Conservation (phyloP, 495 filamentous ascomycete species). For the Neurospora africana region DNA sequence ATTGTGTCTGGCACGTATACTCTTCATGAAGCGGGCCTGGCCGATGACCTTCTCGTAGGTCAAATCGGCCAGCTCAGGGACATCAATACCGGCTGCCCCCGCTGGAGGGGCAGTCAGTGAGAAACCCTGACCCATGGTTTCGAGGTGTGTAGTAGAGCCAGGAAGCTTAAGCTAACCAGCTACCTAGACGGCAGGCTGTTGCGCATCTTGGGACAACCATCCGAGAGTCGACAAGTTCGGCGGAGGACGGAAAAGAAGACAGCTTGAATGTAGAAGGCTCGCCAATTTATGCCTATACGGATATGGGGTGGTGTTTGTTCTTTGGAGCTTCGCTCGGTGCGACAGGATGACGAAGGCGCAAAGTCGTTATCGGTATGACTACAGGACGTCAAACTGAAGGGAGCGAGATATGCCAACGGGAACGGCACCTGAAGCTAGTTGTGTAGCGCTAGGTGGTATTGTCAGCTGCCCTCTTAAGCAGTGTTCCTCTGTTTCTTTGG, state of each 20-base stretch:
- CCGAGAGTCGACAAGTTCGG: background rate
- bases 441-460: background rate
- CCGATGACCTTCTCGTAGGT: slow-evolving; percentile 89
- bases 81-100: slow-evolving; percentile 85
- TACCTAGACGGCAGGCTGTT: slow-evolving; percentile 9
- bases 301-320: background rate
- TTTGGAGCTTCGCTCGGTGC: background rate
- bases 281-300: background rate
- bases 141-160: slow-evolving; percentile 3
- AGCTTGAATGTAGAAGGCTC: background rate
- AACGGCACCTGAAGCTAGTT: background rate
- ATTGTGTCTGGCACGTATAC: slow-evolving; percentile 76
- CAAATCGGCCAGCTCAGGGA: slow-evolving; percentile 80
- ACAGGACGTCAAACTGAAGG: background rate
- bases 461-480: background rate
- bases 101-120: slow-evolving; percentile 83
- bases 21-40: slow-evolving; percentile 94
- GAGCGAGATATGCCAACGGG: background rate
- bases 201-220: slow-evolving; percentile 11
- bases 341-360: background rate
- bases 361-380: background rate
- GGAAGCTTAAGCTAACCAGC: slow-evolving; percentile 2
- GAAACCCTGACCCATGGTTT: slow-evolving; percentile 90
- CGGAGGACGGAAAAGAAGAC: background rate
- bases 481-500: background rate